Percentiles rank a stretch among this genome's conserved stretches.
Conservation (phyloP, 495 filamentous ascomycete species). For the Aspergillus campestris region DNA sequence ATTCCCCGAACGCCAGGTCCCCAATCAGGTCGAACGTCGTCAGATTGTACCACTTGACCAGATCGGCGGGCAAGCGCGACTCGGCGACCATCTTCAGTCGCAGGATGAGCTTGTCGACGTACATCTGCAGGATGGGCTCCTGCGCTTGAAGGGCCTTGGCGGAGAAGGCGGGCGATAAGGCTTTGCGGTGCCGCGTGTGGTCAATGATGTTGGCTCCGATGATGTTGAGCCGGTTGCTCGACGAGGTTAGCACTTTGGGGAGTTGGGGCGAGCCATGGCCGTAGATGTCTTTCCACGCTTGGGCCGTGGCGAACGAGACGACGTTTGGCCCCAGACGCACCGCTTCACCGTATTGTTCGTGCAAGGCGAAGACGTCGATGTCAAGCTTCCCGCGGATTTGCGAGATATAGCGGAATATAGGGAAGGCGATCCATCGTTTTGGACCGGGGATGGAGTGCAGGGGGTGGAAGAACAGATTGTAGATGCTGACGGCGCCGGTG, state of each 20-base stretch:
- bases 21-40: slow-evolving; percentile 52
- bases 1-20: slow-evolving; percentile 47
- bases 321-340: slow-evolving; percentile 39
- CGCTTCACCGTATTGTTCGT: slow-evolving; percentile 35
- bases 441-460: slow-evolving; percentile 22
- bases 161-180: slow-evolving; percentile 45
- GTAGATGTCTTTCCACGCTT: slow-evolving; percentile 45
- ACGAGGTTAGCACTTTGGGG: not conserved
- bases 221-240: slow-evolving; percentile 1
- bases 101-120: slow-evolving; percentile 41
- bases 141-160: slow-evolving; percentile 40
- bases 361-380: slow-evolving; percentile 15
- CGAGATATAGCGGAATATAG: not conserved
- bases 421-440: not conserved
- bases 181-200: slow-evolving; percentile 15
- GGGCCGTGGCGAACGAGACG: slow-evolving; percentile 30
- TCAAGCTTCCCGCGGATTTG: not conserved
- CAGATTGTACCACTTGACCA: slow-evolving; percentile 46
- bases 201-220: slow-evolving; percentile 15
- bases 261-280: slow-evolving; percentile 5
- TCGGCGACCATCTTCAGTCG: slow-evolving; percentile 20
- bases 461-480: slow-evolving; percentile 25
- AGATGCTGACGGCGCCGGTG: not conserved
- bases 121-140: slow-evolving; percentile 37
- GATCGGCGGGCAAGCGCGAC: slow-evolving; percentile 13